phyloP scores from a whole-genome alignment of 1,284 basidiomycete species.

The Ganoderma lucidum region DNA sequence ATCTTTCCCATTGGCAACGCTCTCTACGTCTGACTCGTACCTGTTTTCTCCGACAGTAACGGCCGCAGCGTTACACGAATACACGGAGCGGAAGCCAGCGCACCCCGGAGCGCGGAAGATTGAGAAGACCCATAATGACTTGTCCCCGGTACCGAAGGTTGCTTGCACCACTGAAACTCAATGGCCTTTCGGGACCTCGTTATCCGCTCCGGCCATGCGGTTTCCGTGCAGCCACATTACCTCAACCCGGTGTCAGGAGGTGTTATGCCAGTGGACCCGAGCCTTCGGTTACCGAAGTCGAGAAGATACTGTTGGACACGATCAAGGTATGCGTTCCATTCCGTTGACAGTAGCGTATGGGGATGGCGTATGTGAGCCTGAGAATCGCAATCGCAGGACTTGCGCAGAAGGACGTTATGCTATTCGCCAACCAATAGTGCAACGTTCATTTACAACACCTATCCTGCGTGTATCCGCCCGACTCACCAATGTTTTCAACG shows the following conservation, averaged over 20 bases:
- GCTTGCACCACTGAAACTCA: constrained; percentile 10
- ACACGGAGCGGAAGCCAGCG: not conserved
- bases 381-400: not conserved
- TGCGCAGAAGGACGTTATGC: not conserved
- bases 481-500: not conserved
- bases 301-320: constrained; percentile 70
- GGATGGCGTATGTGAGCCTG: not conserved
- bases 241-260: constrained; percentile 3
- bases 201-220: not conserved
- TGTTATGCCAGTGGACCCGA: constrained; percentile 18
- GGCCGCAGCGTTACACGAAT: not conserved
- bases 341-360: not conserved
- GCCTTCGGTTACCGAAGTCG: constrained; percentile 44
- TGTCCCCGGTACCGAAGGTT: constrained; percentile 27
- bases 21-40: not conserved
- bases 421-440: not conserved
- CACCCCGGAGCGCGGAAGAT: not conserved
- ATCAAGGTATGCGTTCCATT: constrained; percentile 59
- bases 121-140: constrained; percentile 23
- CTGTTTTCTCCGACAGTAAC: not conserved
- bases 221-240: not conserved
- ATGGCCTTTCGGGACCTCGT: not conserved
- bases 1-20: no score
- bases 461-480: not conserved
- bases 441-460: not conserved